Conservation (phyloP, 2,329 filamentous ascomycete species). For the Neonectria hederae region DNA sequence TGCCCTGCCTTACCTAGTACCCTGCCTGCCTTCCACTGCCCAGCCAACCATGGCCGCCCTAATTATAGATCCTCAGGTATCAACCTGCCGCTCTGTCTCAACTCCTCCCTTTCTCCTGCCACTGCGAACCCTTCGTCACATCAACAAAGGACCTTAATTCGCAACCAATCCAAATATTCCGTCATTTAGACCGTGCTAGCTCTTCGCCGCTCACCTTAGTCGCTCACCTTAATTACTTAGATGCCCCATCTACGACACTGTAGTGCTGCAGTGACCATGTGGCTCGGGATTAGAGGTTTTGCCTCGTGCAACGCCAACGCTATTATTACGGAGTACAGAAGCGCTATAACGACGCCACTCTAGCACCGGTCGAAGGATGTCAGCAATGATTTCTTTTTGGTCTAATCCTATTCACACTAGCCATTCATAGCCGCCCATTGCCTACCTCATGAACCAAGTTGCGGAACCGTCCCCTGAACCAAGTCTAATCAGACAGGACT, state of each 20-base stretch:
- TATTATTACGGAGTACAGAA: not conserved
- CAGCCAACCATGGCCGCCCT: too few species aligned
- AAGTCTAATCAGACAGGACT: constrained; percentile 33
- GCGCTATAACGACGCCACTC: not conserved
- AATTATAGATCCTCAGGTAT: constrained; percentile 12
- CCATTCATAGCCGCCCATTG: constrained; percentile 1
- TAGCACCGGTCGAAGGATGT: constrained; percentile 3
- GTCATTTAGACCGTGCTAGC: not conserved
- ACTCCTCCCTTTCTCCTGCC: not conserved
- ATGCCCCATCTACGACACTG: not conserved
- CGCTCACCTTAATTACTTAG: not conserved
- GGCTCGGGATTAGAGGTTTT: not conserved
- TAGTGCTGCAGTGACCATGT: not conserved
- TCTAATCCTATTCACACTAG: not conserved
- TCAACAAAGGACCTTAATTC: not conserved
- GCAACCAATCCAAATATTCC: not conserved
- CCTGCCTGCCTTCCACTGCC: too few species aligned
- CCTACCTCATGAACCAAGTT: not conserved
- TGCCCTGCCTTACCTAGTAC: not conserved
- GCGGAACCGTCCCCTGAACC: constrained; percentile 5
- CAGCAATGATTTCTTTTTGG: constrained; percentile 12
- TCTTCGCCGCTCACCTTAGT: not conserved
- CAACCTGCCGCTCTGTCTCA: not conserved
- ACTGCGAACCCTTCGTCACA: not conserved
- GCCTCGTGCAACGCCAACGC: not conserved